These are phyloP conservation scores for Carallia brachiata DNA, from an alignment of 345 rosid genomes.

Conservation along the genomic window DNA sequence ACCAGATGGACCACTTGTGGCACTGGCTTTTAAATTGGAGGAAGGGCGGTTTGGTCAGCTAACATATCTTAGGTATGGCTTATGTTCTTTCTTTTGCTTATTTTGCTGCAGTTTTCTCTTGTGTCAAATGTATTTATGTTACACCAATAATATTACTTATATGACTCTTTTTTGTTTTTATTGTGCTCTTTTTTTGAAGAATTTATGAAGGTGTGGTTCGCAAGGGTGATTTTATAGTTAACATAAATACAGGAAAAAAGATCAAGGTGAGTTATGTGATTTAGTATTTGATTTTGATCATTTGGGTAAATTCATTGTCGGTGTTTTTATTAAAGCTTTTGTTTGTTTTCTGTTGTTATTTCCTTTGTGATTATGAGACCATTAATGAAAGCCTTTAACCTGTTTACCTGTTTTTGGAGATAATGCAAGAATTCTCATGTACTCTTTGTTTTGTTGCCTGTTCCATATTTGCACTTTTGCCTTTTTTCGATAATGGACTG, in stretches of 20 bases:
- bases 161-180: background rate
- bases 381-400: background rate
- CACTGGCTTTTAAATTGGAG: slow-evolving; percentile 95
- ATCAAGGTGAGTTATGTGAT: slow-evolving; percentile 59
- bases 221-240: slow-evolving; percentile 88
- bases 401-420: no score
- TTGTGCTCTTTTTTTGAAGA: slow-evolving; percentile 41
- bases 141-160: background rate
- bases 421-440: no score
- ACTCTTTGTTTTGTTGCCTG: no score
- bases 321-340: background rate
- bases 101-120: background rate
- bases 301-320: background rate
- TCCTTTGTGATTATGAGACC: background rate
- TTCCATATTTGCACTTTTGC: no score
- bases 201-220: slow-evolving; percentile 89
- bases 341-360: background rate
- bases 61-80: slow-evolving; percentile 72
- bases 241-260: slow-evolving; percentile 91
- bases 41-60: slow-evolving; percentile 97
- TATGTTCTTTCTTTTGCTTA: background rate
- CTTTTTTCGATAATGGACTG: no score
- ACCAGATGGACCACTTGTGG: slow-evolving; percentile 97
- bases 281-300: background rate
- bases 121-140: background rate